Conservation (phyloP, 2,329 filamentous ascomycete species). For the Calycina marina region DNA sequence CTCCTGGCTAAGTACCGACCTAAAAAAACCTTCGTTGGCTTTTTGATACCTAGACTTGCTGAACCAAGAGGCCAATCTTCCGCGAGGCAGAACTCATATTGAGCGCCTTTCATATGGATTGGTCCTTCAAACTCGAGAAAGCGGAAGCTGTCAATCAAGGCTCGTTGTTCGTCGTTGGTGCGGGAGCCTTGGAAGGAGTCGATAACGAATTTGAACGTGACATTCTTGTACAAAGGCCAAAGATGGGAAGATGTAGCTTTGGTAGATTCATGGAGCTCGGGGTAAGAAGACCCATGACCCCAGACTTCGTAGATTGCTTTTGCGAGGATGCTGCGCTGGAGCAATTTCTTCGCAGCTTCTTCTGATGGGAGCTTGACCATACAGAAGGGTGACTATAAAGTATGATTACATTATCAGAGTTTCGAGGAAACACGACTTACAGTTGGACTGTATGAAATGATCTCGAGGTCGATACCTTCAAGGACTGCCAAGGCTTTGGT, state of each 20-base stretch:
- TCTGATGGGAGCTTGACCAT: conserved; percentile 54
- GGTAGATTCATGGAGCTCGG: conserved; percentile 53
- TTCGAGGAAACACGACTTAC: conserved; percentile 36
- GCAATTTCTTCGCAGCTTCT: conserved; percentile 48
- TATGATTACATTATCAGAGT: conserved; percentile 4
- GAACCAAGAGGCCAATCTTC: conserved; percentile 59
- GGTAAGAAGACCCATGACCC: conserved; percentile 56
- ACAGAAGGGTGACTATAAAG: conserved; percentile 67
- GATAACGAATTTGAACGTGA: conserved; percentile 70
- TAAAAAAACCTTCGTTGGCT: conserved; percentile 51
- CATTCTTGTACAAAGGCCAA: conserved; percentile 50
- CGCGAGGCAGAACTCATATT: conserved; percentile 64
- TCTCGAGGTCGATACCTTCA: conserved; percentile 49
- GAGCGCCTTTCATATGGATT: conserved; percentile 60
- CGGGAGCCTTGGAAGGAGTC: conserved; percentile 72
- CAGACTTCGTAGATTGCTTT: conserved; percentile 83
- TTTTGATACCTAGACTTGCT: conserved; percentile 30
- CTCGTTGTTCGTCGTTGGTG: conserved; percentile 44
- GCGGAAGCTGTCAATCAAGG: conserved; percentile 67
- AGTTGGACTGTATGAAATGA: conserved; percentile 60
- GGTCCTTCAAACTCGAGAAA: conserved; percentile 67
- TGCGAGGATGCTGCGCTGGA: conserved; percentile 65
- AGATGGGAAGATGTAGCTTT: conserved; percentile 39
- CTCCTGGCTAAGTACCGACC: conserved; percentile 57
- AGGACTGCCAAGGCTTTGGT: conserved; percentile 65